phyloP scores from a whole-genome alignment of 75 land plant species.

The Azolla pinnata region DNA sequence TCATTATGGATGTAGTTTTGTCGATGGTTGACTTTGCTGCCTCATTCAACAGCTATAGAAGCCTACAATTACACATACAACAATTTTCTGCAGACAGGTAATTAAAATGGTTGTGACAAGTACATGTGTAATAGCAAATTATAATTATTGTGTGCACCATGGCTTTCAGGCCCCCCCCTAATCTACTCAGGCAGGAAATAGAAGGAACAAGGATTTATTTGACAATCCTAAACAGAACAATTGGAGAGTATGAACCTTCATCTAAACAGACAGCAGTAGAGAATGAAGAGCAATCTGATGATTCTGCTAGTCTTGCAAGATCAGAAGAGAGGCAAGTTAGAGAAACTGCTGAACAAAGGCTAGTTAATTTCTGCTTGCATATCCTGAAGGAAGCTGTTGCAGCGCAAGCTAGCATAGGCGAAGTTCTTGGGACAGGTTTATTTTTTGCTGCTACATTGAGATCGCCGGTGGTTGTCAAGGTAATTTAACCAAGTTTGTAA shows the following conservation, averaged over 20 bases:
- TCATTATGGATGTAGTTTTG: conserved; percentile 72
- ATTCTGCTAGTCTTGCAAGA: conserved; percentile 8
- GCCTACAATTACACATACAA: conserved; percentile 63
- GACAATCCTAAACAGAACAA: conserved; percentile 58
- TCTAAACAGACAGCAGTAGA: too few relatives aligned
- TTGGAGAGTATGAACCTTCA: conserved; percentile 25
- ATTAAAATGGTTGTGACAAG: not conserved
- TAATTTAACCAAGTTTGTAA: conserved; percentile 12
- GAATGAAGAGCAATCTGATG: too few relatives aligned
- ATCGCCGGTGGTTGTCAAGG: conserved; percentile 86
- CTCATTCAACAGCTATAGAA: conserved; percentile 74
- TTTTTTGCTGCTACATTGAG: conserved; percentile 64
- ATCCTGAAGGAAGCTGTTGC: conserved; percentile 71
- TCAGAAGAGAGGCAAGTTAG: conserved; percentile 41
- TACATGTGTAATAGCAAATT: too few relatives aligned
- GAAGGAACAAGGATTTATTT: conserved; percentile 78
- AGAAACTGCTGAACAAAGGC: conserved; percentile 68
- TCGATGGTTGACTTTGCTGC: conserved; percentile 85
- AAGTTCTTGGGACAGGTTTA: conserved; percentile 52
- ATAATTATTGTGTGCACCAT: not conserved
- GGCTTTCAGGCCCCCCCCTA: conserved; percentile 64
- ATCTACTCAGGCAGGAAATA: conserved; percentile 83
- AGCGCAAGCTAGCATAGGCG: conserved; percentile 50
- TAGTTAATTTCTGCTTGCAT: conserved; percentile 77
- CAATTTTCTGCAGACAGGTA: conserved; percentile 68